Base-by-base conservation (phyloP, 2,329 filamentous ascomycete genomes). In the Acarospora socialis region DNA sequence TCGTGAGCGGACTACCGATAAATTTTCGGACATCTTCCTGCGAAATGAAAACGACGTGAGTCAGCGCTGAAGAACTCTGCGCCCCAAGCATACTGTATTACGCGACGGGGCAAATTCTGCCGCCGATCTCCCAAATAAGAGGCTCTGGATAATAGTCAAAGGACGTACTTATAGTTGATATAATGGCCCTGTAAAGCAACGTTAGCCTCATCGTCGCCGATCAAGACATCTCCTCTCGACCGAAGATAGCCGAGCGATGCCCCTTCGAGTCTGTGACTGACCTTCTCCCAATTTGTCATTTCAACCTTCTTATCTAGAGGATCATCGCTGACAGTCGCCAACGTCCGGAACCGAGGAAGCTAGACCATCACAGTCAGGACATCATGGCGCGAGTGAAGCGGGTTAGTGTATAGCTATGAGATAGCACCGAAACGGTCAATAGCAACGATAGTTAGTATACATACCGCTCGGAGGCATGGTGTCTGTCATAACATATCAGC, bases 11-110 rank as follows among this genome's bases (percentile, higher is more conserved):
- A 98, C 90, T 59, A 98, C 75, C 51, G 75, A 68, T 39, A 98
- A 73, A 72, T 93, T 95, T 68, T 95, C 86, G 50, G 81, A 84
- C 84, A 95, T 94, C 73, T 94, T 94, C 73, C 82, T 84, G 61
- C n/a, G 29, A 42, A 36, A 35, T 26, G 30, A 31, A 24, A 39
- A 22, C 12, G 25, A 43, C 38, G 41, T 54, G 45, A 53, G 44
- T 32, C 34, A 28, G 16, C 20, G 13, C 22, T 29, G 18, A 21
- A 25, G 17, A 7, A 17, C 18, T 23, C 18, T 29, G 14, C 25
- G 19, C 26, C 17, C 24, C 23, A 17, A 29, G 21, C 18, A 12
- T 22, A 32, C 10, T 13, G 8, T 8, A n/a, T 23, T 8, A 8
- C 8, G 21, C 21, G 21, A 23, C 21, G 21, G 21, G 21, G 8